phyloP scores from a whole-genome alignment of 306 rosid genomes.

The Lagenaria siceraria region DNA sequence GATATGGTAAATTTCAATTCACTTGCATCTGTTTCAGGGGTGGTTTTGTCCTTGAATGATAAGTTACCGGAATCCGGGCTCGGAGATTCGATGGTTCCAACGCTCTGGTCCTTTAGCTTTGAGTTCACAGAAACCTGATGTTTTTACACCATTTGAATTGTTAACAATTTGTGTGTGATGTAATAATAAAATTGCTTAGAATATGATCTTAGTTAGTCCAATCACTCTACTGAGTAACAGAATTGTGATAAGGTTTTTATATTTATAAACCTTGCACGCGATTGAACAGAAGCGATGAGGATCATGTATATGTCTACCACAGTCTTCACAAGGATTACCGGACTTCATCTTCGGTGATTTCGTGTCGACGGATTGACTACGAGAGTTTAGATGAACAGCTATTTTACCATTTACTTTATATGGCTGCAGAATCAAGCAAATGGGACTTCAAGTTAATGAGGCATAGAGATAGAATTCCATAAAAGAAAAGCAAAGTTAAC shows the following conservation, averaged over 20 bases:
- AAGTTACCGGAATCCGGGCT: conserved; percentile 29
- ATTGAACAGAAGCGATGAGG: conserved; percentile 78
- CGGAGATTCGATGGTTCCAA: conserved; percentile 10
- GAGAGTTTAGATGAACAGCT: too few species aligned
- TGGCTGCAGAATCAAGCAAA: conserved; percentile 34
- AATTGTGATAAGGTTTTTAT: not conserved
- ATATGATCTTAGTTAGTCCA: not conserved
- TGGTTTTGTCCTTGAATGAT: conserved; percentile 23
- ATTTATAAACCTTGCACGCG: conserved; percentile 71
- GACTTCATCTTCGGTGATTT: conserved; percentile 38
- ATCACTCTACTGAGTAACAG: not conserved
- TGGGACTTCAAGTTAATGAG: not conserved
- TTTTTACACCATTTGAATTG: not conserved
- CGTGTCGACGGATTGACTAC: conserved; percentile 41
- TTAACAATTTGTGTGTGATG: not conserved
- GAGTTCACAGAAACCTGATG: conserved; percentile 23
- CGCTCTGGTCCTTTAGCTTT: conserved; percentile 22
- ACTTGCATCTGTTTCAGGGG: conserved; percentile 37
- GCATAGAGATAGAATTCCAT: not conserved
- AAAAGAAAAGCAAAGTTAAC: not conserved
- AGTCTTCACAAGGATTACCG: conserved; percentile 70
- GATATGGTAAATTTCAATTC: conserved; percentile 54
- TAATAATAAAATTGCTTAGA: not conserved
- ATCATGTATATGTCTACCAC: conserved; percentile 72
- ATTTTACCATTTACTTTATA: conserved; percentile 79